Percentiles rank a stretch among this genome's conserved stretches.
These are phyloP conservation scores for Yamadazyma songkhlaensis DNA, from an alignment of 1,139 yeast genomes.

Conservation along the genomic window DNA sequence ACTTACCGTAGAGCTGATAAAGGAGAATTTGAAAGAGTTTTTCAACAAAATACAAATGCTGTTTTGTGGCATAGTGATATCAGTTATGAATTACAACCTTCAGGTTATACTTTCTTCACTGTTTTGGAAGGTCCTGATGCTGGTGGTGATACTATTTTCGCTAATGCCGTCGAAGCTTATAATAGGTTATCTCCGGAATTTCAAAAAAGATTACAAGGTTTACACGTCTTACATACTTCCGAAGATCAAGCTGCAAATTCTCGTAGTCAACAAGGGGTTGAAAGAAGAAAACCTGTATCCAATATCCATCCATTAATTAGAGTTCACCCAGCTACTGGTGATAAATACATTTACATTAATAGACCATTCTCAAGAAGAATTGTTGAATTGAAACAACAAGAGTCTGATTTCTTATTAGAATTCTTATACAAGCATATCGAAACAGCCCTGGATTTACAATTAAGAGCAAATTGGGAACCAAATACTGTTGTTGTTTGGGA, in stretches of 20 bases:
- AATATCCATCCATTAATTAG: slow-evolving; percentile 66
- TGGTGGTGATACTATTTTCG: slow-evolving; percentile 71
- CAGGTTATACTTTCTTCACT: slow-evolving; percentile 58
- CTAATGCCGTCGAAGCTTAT: slow-evolving; percentile 59
- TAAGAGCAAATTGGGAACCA: slow-evolving; percentile 40
- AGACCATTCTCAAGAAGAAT: slow-evolving; percentile 60
- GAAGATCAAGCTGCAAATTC: slow-evolving; percentile 63
- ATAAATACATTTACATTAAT: slow-evolving; percentile 57
- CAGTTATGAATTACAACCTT: slow-evolving; percentile 65
- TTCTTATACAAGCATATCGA: slow-evolving; percentile 53
- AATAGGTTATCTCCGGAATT: slow-evolving; percentile 60
- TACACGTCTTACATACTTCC: slow-evolving; percentile 64
- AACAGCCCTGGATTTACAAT: slow-evolving; percentile 34
- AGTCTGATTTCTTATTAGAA: slow-evolving; percentile 53
- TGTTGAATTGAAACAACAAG: slow-evolving; percentile 62
- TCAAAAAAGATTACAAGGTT: slow-evolving; percentile 50
- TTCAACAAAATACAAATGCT: slow-evolving; percentile 29
- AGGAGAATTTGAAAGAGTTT: slow-evolving; percentile 23
- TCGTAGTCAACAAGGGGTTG: slow-evolving; percentile 53
- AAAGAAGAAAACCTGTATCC: slow-evolving; percentile 58
- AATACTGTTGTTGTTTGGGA: slow-evolving; percentile 69
- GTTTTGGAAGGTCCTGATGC: slow-evolving; percentile 57
- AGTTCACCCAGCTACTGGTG: slow-evolving; percentile 64
- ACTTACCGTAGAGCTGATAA: slow-evolving; percentile 53
- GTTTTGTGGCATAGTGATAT: slow-evolving; percentile 65